Evolutionary conservation across 225 moss, liverwort and hornwort genomes (phyloP), one percentile per base, ranked within the genome.

Genomic region (Polytrichum formosum): DNA sequence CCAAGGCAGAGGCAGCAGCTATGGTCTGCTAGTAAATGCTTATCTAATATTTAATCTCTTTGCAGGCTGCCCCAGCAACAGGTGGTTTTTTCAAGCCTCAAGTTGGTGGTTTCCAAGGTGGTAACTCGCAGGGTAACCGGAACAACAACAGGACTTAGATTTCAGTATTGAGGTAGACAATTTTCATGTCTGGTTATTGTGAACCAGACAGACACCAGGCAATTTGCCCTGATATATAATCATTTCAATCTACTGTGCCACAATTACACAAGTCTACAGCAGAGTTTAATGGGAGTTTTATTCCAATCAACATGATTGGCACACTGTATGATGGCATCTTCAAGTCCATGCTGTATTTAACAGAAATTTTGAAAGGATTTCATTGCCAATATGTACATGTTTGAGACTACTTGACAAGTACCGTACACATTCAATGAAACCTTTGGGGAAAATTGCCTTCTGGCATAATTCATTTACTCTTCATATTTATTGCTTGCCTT

Each of bases 31-130:
- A 22, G 59, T 21, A 59, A 59, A 23, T 59, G 9, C 30, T 30
- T 59, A 9, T 59, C 21, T 59, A 23, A 59, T 23, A 2, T 59
- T 22, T 59, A 21, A 59, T 20, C 23, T 22, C 59, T 6, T 59
- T 46, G 46, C 46, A 46, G 46, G 46, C 46, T 46, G 46, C 25
- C 28, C 74, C 18, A 77, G 77, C 3, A 46, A 46, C 46, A 46
- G 93, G 93, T 6, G 88, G 84, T 6, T 90, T 88, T 74, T 90
- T 86, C 88, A 91, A 93, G 75, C 81, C 75, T 8, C 93, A 90
- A 74, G 71, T 67, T 2, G 91, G 91, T 27, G 87, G 91, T 4
- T 91, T 85, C 77, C 87, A 89, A 67, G 90, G 84, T 29, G 89
- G 87, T 5, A 81, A 76, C 7, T 77, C 76, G 60, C 75, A 83